Conservation (phyloP, 371 early-diverging fungal genomes). For the Syncephalis plumigaleata region DNA sequence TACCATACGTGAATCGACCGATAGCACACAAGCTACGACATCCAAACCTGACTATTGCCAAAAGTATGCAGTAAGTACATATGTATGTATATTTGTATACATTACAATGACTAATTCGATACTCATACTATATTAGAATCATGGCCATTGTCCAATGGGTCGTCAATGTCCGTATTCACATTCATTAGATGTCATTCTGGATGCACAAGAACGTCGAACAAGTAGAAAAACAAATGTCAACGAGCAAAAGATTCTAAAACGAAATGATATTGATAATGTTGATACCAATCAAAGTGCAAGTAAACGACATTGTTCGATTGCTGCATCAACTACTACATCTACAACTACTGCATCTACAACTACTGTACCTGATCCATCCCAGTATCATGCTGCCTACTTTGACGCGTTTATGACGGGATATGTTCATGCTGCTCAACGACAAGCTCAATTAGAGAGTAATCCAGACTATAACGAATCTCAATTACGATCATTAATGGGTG, state of each 20-base stretch:
- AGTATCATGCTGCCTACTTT: constrained; percentile 68
- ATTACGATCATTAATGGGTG: background rate
- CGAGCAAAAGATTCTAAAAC: background rate
- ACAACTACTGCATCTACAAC: background rate
- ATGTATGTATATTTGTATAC: background rate
- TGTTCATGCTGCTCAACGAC: background rate
- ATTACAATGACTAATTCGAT: background rate
- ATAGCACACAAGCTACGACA: too few species aligned
- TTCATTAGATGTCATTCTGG: constrained; percentile 62
- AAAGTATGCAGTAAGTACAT: constrained; percentile 41
- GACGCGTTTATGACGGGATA: constrained; percentile 93
- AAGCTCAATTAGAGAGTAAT: too few species aligned
- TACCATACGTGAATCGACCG: background rate
- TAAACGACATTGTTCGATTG: too few species aligned
- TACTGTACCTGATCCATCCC: background rate
- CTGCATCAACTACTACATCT: too few species aligned
- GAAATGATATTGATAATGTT: background rate
- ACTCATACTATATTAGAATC: constrained; percentile 18
- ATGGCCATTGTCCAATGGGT: constrained; percentile 50
- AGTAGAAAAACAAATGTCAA: constrained; percentile 4
- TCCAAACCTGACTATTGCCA: constrained; percentile 41
- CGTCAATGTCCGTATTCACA: constrained; percentile 47
- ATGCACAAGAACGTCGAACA: constrained; percentile 17
- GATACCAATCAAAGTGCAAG: too few species aligned
- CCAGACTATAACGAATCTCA: background rate